A percentile compares a stretch with the other conserved stretches of the same genome.
Conservation (phyloP, 768 basidiomycete species). For the Leccinum subgranulosum region DNA sequence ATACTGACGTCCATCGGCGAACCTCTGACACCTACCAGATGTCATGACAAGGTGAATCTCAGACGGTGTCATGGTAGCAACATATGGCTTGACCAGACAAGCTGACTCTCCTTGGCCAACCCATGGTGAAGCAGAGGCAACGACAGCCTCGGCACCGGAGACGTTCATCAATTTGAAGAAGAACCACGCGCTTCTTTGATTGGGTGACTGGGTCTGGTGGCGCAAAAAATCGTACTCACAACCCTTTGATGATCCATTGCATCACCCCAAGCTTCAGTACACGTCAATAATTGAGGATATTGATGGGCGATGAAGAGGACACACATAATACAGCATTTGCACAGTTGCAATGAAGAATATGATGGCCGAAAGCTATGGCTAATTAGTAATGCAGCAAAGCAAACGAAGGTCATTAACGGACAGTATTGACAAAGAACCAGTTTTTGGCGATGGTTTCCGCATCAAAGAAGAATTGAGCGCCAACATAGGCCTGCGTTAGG, state of each 20-base stretch:
- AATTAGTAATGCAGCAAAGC: constrained; percentile 14
- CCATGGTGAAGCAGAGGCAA: constrained; percentile 91
- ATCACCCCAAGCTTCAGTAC: constrained; percentile 65
- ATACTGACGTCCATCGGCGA: neutral
- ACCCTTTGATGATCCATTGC: constrained; percentile 89
- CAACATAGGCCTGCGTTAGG: constrained; percentile 61
- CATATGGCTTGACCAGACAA: constrained; percentile 80
- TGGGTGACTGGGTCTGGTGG: neutral
- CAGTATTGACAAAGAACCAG: constrained; percentile 85
- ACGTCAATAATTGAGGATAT: neutral
- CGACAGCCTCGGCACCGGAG: constrained; percentile 93
- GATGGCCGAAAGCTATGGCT: constrained; percentile 60
- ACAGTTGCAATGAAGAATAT: constrained; percentile 95
- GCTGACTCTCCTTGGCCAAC: constrained; percentile 90
- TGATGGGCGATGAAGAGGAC: neutral
- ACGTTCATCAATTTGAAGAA: constrained; percentile 91
- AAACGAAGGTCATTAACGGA: constrained; percentile 30
- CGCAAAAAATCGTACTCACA: constrained; percentile 43
- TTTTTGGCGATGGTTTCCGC: constrained; percentile 57
- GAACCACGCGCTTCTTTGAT: constrained; percentile 68
- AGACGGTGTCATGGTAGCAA: constrained; percentile 80
- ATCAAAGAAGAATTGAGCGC: constrained; percentile 84
- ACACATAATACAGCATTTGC: constrained; percentile 81
- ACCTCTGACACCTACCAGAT: constrained; percentile 47
- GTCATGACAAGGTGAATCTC: constrained; percentile 90